Evolutionary conservation across 2,329 filamentous ascomycete genomes (phyloP), one percentile per base, ranked within the genome.

Genomic region (Diaporthe vexans): DNA sequence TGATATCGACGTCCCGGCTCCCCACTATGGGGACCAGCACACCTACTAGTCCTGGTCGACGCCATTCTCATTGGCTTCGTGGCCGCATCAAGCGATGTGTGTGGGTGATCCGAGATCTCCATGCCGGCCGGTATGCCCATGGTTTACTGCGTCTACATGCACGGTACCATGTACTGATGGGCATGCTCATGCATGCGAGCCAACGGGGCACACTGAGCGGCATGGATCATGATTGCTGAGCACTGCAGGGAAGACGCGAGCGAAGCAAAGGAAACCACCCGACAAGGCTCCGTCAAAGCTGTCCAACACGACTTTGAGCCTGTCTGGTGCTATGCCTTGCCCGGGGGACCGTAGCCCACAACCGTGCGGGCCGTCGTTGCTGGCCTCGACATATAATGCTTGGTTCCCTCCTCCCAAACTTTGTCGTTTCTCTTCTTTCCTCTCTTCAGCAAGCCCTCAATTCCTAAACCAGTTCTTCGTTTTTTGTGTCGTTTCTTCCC

Each of bases 391-490:
- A 82, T 85, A 86, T 86, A 87, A 84, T 82, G 82, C 79, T 75
- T 78, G 80, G 79, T 79, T 68, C 77, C 79, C 79, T 81, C 81
- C 43, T 81, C 80, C 81, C 81, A 81, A 80, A 81, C 80, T 78
- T 79, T 81, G 79, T 78, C 80, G 82, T 79, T 81, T 81, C 84
- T 84, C 83, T 79, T 79, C 81, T 83, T 84, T 85, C 81, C 80
- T 80, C 80, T 90, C 91, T 88, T 88, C 88, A 92, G 91, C 92
- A 93, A 93, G 91, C 86, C 86, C 81, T 87, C 84, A 88, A 88
- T 85, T 81, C 79, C 82, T 83, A 87, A 87, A 86, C 86, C 85
- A 84, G 84, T 86, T 86, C 83, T 84, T 86, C 87, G 83, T 87
- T 90, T 48, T 48, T 71, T 48, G 52, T 68, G 74, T 75, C 74